A percentile compares a stretch with the other conserved stretches of the same genome.
Conservation (phyloP, 2,329 filamentous ascomycete genomes). For the Ustilaginoidea virens region DNA sequence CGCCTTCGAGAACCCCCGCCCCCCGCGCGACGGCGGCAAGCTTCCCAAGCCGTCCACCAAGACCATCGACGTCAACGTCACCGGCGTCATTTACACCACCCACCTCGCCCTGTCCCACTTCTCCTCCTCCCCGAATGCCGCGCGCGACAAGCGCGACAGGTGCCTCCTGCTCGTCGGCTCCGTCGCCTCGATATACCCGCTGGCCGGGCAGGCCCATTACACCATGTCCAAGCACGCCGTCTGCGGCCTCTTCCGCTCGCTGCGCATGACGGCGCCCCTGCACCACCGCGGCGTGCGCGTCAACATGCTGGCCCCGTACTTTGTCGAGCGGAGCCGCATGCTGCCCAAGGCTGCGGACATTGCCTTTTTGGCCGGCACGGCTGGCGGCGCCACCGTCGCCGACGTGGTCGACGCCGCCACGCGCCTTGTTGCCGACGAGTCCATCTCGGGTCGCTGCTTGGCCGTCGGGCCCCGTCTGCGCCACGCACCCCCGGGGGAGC, state of each 20-base stretch:
- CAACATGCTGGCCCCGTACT: slow-evolving; percentile 55
- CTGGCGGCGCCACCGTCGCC: slow-evolving; percentile 31
- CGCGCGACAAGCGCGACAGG: slow-evolving; percentile 24
- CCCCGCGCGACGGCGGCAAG: slow-evolving; percentile 20
- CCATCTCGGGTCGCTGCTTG: slow-evolving; percentile 40
- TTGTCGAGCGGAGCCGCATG: slow-evolving; percentile 41
- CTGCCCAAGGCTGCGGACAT: slow-evolving; percentile 31
- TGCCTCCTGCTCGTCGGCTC: slow-evolving; percentile 49
- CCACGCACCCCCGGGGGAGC: slow-evolving; percentile 18
- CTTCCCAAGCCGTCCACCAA: slow-evolving; percentile 31
- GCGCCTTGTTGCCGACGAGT: slow-evolving; percentile 41
- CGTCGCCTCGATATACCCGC: slow-evolving; percentile 35
- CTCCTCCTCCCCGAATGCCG: slow-evolving; percentile 20
- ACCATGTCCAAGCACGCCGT: slow-evolving; percentile 50
- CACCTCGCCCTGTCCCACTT: slow-evolving; percentile 42
- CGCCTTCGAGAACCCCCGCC: slow-evolving; percentile 29
- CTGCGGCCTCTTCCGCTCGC: slow-evolving; percentile 44
- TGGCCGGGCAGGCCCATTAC: slow-evolving; percentile 36
- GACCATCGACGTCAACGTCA: slow-evolving; percentile 46
- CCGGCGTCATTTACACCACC: slow-evolving; percentile 47
- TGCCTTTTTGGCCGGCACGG: slow-evolving; percentile 36
- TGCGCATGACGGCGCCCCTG: slow-evolving; percentile 30
- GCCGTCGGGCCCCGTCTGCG: slow-evolving; percentile 39
- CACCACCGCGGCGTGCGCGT: slow-evolving; percentile 34
- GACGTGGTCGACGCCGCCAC: slow-evolving; percentile 51